phyloP scores from a whole-genome alignment of 2,329 filamentous ascomycete genomes.

The Sarocladiaceae sp. region DNA sequence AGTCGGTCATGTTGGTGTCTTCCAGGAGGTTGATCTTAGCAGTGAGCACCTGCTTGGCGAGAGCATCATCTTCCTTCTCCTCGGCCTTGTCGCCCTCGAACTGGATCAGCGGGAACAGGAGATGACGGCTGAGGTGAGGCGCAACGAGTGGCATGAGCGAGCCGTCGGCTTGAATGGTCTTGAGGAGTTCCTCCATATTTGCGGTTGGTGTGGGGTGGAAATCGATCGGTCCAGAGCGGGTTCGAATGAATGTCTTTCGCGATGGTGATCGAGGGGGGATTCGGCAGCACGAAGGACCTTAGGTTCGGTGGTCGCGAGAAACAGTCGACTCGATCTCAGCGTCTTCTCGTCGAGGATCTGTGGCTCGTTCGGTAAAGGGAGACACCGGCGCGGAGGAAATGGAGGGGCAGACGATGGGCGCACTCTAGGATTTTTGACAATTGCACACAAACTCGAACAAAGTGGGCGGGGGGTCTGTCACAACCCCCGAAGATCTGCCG shows the following conservation, averaged over 20 bases:
- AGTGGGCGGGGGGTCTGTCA: conserved; percentile 7
- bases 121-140: conserved; percentile 87
- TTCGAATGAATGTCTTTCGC: not conserved
- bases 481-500: conserved; percentile 1
- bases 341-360: not conserved
- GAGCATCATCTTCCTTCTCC: conserved; percentile 58
- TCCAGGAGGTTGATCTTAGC: conserved; percentile 93
- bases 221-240: conserved; percentile 4
- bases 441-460: conserved; percentile 20
- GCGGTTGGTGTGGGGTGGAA: conserved; percentile 14
- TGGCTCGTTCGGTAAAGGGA: conserved; percentile 1
- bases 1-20: conserved; percentile 98
- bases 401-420: conserved; percentile 38
- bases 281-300: not conserved
- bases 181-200: conserved; percentile 38
- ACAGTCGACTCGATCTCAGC: not conserved
- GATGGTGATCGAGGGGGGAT: not conserved
- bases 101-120: conserved; percentile 95
- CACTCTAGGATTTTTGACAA: conserved; percentile 29
- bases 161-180: conserved; percentile 58
- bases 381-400: conserved; percentile 17
- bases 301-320: conserved; percentile 9
- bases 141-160: conserved; percentile 87
- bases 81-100: conserved; percentile 81
- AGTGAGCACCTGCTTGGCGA: conserved; percentile 68